Evolutionary conservation across 2,329 filamentous ascomycete species (phyloP).

Genomic region (Ilyonectria destructans): DNA sequence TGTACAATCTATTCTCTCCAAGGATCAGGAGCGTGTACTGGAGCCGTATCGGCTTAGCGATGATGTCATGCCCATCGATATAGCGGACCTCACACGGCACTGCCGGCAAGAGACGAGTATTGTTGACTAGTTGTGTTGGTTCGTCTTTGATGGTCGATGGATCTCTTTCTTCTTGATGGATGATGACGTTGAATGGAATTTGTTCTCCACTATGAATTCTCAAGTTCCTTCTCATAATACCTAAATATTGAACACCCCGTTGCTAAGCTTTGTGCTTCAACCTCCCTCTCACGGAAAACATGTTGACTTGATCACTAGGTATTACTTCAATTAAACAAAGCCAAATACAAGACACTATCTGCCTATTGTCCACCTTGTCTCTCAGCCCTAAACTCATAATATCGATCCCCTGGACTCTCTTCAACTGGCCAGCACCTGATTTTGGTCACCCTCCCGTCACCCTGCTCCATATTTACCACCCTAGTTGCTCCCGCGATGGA

Average conservation of each 20-base stretch:
- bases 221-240: too few relatives aligned
- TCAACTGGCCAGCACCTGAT: not conserved
- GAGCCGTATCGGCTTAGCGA: not conserved
- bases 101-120: not conserved
- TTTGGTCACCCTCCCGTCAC: not conserved
- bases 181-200: not conserved
- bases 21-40: not conserved
- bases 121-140: not conserved
- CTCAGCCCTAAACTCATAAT: not conserved
- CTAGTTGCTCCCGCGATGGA: slow-evolving; percentile 30
- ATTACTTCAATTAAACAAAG: too few relatives aligned
- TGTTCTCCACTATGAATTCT: not conserved
- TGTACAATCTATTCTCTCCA: not conserved
- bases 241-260: too few relatives aligned
- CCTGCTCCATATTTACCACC: slow-evolving; percentile 19
- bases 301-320: too few relatives aligned
- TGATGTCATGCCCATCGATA: not conserved
- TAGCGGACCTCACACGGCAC: not conserved
- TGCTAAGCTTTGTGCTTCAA: too few relatives aligned
- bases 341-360: too few relatives aligned
- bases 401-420: not conserved
- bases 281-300: too few relatives aligned
- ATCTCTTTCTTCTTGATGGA: not conserved
- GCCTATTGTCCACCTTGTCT: not conserved
- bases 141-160: not conserved